A percentile compares a stretch with the other conserved stretches of the same genome.
Conservation (phyloP, 1,284 basidiomycete species). For the Microbotryum intermedium region DNA sequence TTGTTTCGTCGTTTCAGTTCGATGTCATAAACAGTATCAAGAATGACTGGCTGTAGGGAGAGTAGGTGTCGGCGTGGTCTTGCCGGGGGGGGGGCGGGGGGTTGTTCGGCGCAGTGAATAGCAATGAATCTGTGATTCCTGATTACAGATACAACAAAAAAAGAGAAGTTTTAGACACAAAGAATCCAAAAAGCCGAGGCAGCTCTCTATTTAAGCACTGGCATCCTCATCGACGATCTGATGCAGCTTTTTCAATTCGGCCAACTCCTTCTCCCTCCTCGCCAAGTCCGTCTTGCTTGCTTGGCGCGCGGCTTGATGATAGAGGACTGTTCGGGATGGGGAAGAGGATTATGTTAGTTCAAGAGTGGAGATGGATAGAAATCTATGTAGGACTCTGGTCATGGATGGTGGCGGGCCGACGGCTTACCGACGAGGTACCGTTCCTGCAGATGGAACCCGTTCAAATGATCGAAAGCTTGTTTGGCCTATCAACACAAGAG, state of each 20-base stretch:
- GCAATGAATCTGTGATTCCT: no score
- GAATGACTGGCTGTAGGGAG: no score
- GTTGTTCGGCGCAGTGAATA: no score
- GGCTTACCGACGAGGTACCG: slow-evolving; percentile 64
- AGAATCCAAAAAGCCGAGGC: no score
- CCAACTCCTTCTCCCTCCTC: slow-evolving; percentile 81
- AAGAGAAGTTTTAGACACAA: no score
- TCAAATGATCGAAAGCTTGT: slow-evolving; percentile 90
- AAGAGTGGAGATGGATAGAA: not conserved
- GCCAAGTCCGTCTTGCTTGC: slow-evolving; percentile 90
- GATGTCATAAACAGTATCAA: no score
- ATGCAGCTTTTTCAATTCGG: slow-evolving; percentile 72
- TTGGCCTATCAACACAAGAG: slow-evolving; percentile 45
- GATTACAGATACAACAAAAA: no score
- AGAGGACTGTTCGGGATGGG: slow-evolving; percentile 57
- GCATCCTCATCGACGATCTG: slow-evolving; percentile 36
- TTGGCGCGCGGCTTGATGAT: slow-evolving; percentile 93
- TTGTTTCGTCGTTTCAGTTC: no score
- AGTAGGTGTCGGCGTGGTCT: no score
- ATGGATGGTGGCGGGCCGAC: not conserved
- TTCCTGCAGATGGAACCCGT: slow-evolving; percentile 96
- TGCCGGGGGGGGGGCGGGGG: no score
- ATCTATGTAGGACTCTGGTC: no score
- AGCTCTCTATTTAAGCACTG: no score
- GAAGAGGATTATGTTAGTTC: not conserved